phyloP scores from a whole-genome alignment of 2,329 filamentous ascomycete genomes.

The Pseudogymnoascus sp. region DNA sequence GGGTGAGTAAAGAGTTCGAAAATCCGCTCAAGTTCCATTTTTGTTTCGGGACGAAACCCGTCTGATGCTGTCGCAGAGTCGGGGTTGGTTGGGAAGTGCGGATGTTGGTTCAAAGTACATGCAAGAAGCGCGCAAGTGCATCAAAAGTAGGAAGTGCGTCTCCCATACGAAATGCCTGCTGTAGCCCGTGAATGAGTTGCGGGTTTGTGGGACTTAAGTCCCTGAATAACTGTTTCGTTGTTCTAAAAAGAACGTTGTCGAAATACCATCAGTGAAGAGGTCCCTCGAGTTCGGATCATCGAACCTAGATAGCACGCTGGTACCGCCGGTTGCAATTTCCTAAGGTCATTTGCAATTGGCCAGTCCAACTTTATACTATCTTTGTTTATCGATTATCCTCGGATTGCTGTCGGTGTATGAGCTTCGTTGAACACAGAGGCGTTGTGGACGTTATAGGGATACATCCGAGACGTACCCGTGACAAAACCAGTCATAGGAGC shows the following conservation, averaged over 20 bases:
- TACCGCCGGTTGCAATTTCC: neutral
- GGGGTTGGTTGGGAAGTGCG: neutral
- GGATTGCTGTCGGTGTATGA: slow-evolving; percentile 30
- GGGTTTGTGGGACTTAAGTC: neutral
- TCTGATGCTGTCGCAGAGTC: neutral
- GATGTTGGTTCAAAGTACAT: slow-evolving; percentile 2
- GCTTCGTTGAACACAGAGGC: slow-evolving; percentile 27
- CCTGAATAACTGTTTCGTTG: neutral
- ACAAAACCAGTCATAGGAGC: slow-evolving; percentile 39
- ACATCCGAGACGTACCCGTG: slow-evolving; percentile 37
- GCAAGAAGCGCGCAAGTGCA: neutral
- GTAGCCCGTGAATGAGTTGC: neutral
- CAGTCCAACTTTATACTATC: neutral
- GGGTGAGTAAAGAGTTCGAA: slow-evolving; percentile 3
- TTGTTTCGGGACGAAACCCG: neutral
- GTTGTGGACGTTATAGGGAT: slow-evolving; percentile 26
- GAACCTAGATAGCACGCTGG: neutral
- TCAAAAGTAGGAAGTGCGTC: neutral
- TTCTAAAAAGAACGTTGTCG: neutral
- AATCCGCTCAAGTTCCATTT: neutral
- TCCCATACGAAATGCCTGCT: slow-evolving; percentile 2
- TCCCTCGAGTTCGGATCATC: neutral
- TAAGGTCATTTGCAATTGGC: neutral
- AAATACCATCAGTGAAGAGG: slow-evolving; percentile 5
- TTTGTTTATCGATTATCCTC: slow-evolving; percentile 20